Evolutionary conservation across 1,284 basidiomycete species (phyloP), one percentile per base, ranked within the genome.

Genomic region (Chondrostereum purpureum): DNA sequence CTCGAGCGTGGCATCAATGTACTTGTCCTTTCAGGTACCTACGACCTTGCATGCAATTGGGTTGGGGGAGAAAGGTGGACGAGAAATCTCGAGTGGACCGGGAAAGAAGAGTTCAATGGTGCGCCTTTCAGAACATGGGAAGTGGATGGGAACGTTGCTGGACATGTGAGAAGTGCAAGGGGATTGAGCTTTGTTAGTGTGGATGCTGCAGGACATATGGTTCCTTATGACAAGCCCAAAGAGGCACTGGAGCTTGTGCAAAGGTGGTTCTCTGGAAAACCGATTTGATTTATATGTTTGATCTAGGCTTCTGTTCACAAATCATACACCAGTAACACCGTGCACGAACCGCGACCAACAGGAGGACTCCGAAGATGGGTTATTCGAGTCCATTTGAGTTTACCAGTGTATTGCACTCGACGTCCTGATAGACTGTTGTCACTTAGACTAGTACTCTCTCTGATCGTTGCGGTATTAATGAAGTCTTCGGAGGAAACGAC

Each of bases 11-110:
- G 78, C 1, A 66, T 92, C 20, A 67, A 74, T 6, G 80, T 83
- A 2, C 72, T 93, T 14, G 77, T 89, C 49, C 89, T 88, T 54
- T 82, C 79, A 3, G 85, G 85, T 2, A 73, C 69, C 2, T 76
- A 78, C 45, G 85, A 88, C 60, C 85, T 73, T 69, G 79, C 84
- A 50, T 88, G 84, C 58, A 88, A 88, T 61, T 82, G 80, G 72
- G 63, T 87, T 12, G 83, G 78, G 1, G 87, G 87, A 55, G 76
- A 80, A 51, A 61, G 66, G 13, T 82, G 78, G 81, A 77, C 78
- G 27, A 60, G 73, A 35, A 57, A 53, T 1, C 64, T 88, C 51
- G 72, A 79, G 50, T 87, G 83, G 84, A 69, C 68, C 12, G 78
- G 78, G 3, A 65, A 76, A 50, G 63, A 65, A 4, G 69, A 58